phyloP scores from a whole-genome alignment of 2,329 filamentous ascomycete genomes.

The Sclerotinia nivalis region DNA sequence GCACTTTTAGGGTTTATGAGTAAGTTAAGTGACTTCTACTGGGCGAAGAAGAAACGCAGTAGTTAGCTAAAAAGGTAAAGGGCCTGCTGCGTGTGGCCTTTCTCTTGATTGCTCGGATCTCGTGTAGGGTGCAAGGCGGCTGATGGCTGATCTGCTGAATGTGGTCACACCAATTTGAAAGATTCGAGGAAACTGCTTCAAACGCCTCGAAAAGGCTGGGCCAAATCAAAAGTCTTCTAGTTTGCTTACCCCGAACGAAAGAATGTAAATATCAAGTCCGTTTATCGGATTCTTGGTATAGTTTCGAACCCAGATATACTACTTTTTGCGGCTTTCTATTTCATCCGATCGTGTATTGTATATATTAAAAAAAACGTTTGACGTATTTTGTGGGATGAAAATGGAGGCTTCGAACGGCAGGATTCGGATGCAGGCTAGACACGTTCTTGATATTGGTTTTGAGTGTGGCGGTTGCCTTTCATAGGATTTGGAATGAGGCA shows the following conservation, averaged over 20 bases:
- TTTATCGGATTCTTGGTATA: background rate
- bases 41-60: conserved; percentile 16
- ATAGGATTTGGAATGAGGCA: conserved; percentile 21
- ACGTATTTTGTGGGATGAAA: background rate
- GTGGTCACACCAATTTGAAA: conserved; percentile 34
- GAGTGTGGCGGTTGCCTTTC: conserved; percentile 18
- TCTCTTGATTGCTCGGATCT: conserved; percentile 29
- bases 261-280: conserved; percentile 1
- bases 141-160: conserved; percentile 34
- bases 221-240: background rate
- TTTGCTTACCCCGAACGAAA: background rate
- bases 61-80: conserved; percentile 25
- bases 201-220: conserved; percentile 27
- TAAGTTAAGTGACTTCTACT: conserved; percentile 5
- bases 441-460: conserved; percentile 17
- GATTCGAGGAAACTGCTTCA: conserved; percentile 21
- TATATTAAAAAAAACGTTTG: conserved; percentile 6
- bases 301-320: conserved; percentile 6
- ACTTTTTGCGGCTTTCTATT: conserved; percentile 4
- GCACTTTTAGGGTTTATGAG: conserved; percentile 20
- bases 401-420: conserved; percentile 16
- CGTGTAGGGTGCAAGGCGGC: conserved; percentile 28
- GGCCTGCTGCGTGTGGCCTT: conserved; percentile 19
- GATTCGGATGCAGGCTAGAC: conserved; percentile 19
- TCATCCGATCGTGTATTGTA: conserved; percentile 19